phyloP scores from a whole-genome alignment of 2,329 filamentous ascomycete species.

The Colletotrichum incanum region DNA sequence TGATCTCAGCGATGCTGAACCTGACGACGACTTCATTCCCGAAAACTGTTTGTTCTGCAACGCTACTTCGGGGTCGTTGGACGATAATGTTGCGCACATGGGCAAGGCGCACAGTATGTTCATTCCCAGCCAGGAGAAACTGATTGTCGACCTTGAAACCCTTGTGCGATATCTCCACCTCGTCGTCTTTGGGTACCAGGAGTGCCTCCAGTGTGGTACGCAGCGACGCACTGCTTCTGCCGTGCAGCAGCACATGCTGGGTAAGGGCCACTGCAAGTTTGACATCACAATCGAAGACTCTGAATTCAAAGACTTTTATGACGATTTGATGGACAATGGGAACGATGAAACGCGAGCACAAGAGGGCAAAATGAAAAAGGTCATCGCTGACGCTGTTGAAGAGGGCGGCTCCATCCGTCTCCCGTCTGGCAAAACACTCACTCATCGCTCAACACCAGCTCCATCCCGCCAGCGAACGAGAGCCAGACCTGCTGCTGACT shows the following conservation, averaged over 20 bases:
- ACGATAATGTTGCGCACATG: constrained; percentile 64
- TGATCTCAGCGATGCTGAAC: neutral
- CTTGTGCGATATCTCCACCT: constrained; percentile 65
- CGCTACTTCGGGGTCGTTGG: constrained; percentile 48
- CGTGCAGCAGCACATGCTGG: constrained; percentile 66
- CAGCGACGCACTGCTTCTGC: constrained; percentile 59
- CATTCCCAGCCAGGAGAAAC: constrained; percentile 55
- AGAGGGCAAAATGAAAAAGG: neutral
- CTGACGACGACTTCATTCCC: constrained; percentile 45
- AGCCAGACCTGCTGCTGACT: neutral
- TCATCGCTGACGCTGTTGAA: constrained; percentile 22
- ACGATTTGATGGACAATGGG: constrained; percentile 44
- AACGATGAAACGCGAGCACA: neutral
- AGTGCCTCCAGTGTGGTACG: constrained; percentile 67
- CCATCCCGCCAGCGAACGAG: constrained; percentile 3
- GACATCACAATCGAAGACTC: constrained; percentile 53
- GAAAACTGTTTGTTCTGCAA: constrained; percentile 62
- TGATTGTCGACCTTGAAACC: constrained; percentile 63
- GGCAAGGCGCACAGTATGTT: constrained; percentile 62
- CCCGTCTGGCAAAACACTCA: constrained; percentile 55
- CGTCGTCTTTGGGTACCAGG: constrained; percentile 63
- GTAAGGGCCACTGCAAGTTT: constrained; percentile 64
- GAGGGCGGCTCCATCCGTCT: constrained; percentile 52
- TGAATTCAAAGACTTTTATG: constrained; percentile 60
- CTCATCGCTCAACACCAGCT: constrained; percentile 45